Base-by-base conservation (phyloP, 495 filamentous ascomycete genomes). In the Cairneyella variabilis region DNA sequence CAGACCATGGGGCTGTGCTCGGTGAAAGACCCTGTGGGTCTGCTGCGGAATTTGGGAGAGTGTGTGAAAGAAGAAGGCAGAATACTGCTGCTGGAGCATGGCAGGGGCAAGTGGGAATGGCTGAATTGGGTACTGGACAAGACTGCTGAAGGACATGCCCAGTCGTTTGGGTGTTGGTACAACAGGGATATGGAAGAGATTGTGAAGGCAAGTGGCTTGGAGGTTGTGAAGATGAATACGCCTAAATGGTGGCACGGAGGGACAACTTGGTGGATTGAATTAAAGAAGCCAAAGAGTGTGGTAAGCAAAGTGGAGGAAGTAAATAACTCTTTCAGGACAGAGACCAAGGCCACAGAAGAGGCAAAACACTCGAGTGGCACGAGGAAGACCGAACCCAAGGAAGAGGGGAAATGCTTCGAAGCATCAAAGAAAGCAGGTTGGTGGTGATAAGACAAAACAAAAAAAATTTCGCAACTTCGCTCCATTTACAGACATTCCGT, bases 1-100 rank as follows among this genome's bases (percentile, higher is more conserved):
- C 90, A 97, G 67, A 95, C 90, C 12, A 95, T 97, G 82, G 91
- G 91, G 1, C 70, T 97, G 4, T 98, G 93, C 72, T 92, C 87
- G 43, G 91, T 91, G 39, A 71, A 75, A 3, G 82, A 88, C 57
- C 95, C 92, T 12, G 80, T 79, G 14, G 72, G 66, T 10, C 75
- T 93, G 41, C 71, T 97, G 47, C 68, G 74, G 27, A 79, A 76
- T 59, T 68, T 87, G 48, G 84, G 79, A 1, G 51, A 69, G 8
- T 54, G 53, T 11, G 65, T 83, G 0, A 73, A 74, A 55, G 72
- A 74, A 3, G 73, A 73, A 45, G 91, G 91, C 1, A 78, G 79
- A 39, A 91, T 98, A 56, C 57, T 96, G 54, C 73, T 99, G 54
- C 73, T 99, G 2, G 93, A 99, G 75, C 93, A 99, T 73, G 95